phyloP scores from a whole-genome alignment of 306 rosid species.

The Casuarina equisetifolia region DNA sequence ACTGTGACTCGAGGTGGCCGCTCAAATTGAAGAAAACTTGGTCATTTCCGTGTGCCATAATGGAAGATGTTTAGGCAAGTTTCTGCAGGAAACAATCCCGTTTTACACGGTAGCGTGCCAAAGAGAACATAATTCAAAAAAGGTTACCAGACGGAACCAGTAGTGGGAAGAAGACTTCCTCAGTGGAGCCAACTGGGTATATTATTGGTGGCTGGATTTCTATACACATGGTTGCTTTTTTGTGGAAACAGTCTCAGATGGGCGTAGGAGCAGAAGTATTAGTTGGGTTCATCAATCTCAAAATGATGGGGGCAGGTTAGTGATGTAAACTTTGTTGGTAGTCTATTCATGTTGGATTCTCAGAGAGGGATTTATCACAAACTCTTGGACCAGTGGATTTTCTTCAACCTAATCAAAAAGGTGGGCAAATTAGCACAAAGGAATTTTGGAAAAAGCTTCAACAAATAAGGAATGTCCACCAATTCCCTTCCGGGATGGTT shows the following conservation, averaged over 20 bases:
- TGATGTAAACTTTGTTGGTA: slow-evolving; percentile 8
- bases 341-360: slow-evolving; percentile 58
- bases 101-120: slow-evolving; percentile 19
- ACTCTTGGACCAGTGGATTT: slow-evolving; percentile 24
- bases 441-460: slow-evolving; percentile 1
- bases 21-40: slow-evolving; percentile 5
- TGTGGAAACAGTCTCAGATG: too few species aligned
- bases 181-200: too few species aligned
- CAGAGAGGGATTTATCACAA: slow-evolving; percentile 24
- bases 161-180: not conserved
- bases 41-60: slow-evolving; percentile 32
- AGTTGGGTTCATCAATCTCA: slow-evolving; percentile 23
- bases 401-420: slow-evolving; percentile 26
- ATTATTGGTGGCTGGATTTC: too few species aligned
- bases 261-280: not conserved
- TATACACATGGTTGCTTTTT: too few species aligned
- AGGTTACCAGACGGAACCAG: slow-evolving; percentile 18
- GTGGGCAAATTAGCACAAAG: slow-evolving; percentile 9
- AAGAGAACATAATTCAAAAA: slow-evolving; percentile 25
- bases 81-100: slow-evolving; percentile 16
- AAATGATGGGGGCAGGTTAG: slow-evolving; percentile 14
- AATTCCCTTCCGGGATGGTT: not conserved
- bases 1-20: slow-evolving; percentile 9
- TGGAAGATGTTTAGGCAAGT: slow-evolving; percentile 29
- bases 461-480: slow-evolving; percentile 1